Percentiles rank a stretch among this genome's conserved stretches.
Conservation (phyloP, 768 basidiomycete genomes). For the Boletus rufocinnamomeus region DNA sequence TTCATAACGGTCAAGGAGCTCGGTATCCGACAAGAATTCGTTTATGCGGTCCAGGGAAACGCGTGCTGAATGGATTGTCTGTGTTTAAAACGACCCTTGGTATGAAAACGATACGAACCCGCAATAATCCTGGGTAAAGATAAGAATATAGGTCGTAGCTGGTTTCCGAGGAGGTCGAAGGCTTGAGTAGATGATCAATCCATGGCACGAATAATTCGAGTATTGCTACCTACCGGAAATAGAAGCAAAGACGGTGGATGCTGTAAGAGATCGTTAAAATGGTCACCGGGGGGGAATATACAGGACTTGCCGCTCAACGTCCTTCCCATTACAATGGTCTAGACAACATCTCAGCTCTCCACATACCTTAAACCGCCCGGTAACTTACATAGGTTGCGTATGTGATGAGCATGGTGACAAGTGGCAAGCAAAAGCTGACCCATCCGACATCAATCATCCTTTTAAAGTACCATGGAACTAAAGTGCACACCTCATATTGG, state of each 20-base stretch:
- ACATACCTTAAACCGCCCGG: too few relatives aligned
- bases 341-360: background rate
- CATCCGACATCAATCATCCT: background rate
- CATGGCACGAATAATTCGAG: background rate
- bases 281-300: background rate
- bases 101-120: background rate
- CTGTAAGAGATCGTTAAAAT: background rate
- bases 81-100: too few relatives aligned
- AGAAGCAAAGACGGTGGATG: conserved; percentile 3
- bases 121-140: background rate
- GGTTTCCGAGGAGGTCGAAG: background rate
- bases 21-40: conserved; percentile 1
- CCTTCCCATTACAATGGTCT: conserved; percentile 1
- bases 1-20: conserved; percentile 6
- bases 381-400: conserved; percentile 5
- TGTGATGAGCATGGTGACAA: conserved; percentile 1
- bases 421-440: conserved; percentile 2
- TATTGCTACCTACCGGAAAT: conserved; percentile 1
- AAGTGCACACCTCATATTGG: background rate
- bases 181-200: background rate
- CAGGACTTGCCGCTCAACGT: background rate
- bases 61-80: background rate
- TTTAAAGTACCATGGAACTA: background rate
- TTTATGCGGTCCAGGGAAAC: conserved; percentile 8
- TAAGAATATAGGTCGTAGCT: background rate